Evolutionary conservation across 2,329 filamentous ascomycete genomes (phyloP), one percentile per base, ranked within the genome.

Genomic region (Monosporascus sp.): DNA sequence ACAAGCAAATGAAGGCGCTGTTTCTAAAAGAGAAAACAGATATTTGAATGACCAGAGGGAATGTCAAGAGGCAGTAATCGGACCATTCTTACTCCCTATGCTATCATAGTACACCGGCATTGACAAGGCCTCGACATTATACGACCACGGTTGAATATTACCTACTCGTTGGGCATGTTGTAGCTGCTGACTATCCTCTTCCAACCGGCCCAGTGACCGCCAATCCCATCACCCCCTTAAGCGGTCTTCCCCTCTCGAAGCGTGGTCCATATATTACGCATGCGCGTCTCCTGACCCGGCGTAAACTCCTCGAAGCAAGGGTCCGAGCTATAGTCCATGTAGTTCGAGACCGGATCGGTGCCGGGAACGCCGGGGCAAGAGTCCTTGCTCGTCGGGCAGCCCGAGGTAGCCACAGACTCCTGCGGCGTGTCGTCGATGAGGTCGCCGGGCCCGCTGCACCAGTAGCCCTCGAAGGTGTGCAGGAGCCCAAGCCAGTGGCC

Each of bases 401-500:
- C 50, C 9, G 28, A 52, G 15, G 55, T 28, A 7, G 47, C 15
- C 18, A 38, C 49, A n/a, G 49, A 72, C 51, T 76, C 61, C 28
- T 63, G 57, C 11, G 69, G 69, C 9, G 70, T 73, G 50, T 73
- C 71, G 31, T 64, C 58, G 15, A 73, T 59, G 49, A 58, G 60
- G 51, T 74, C 70, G 38, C 67, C 68, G 37, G 51, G 26, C 7
- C 63, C 63, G 45, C 58, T 55, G 56, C 69, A 70, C 43, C 61
- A 63, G 22, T 46, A 7, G 37, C 66, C 70, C 51, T 69, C 58
- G 59, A 71, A 72, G 46, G 69, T 70, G 59, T 72, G 69, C 53
- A 63, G 60, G 38, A 72, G 65, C 48, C 69, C 69, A 47, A 71
- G 61, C 69, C 69, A 72, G 58, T 71, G 69, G 8, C 69, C 43